Evolutionary conservation across 148 eudicot genomes (phyloP), one percentile per base, ranked within the genome.

Genomic region (Cornus florida): DNA sequence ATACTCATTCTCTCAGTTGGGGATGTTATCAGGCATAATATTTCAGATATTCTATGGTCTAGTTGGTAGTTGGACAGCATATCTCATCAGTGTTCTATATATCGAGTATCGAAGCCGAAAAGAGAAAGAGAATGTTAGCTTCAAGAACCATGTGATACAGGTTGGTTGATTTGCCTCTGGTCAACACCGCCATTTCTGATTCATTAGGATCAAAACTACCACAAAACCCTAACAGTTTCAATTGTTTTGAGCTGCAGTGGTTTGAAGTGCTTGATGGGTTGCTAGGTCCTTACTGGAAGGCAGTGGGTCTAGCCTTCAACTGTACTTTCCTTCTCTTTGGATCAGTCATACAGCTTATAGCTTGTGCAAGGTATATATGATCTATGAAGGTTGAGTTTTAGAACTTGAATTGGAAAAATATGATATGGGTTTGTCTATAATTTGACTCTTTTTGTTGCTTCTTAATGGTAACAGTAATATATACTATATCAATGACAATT

Each of bases 71-170:
- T 94, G 97, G 97, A 94, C 98, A 38, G 98, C 98, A 10, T 94
- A 94, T 23, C 91, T 94, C 23, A 92, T 94, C 33, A 94, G 98
- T 88, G 98, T 94, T 74, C 87, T 94, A 0, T 94, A 94, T 76
- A 80, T 94, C 69, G 98, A 94, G 72, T 94, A 94, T 53, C 78
- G 98, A 57, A 78, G 83, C 59, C 77, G 98, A 71, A 94, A 94
- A 80, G 98, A 94, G 78, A 94, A 94, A 77, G 96, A 94, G 78
- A 91, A 91, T 86, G 98, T 91, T 53, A 94, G 75, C 89, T 94
- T 94, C 90, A 94, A 94, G 79, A 94, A 92, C 86, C 98, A 94
- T 90, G 98, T 94, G 74, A 94, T 94, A 10, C 98, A 94, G 94
- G 98, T 94, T 22, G 0, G 79, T 50, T 22, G 0, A 77, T 50